Evolutionary conservation across 2,329 filamentous ascomycete species (phyloP).

Genomic region (Pseudogymnoascus sp.): DNA sequence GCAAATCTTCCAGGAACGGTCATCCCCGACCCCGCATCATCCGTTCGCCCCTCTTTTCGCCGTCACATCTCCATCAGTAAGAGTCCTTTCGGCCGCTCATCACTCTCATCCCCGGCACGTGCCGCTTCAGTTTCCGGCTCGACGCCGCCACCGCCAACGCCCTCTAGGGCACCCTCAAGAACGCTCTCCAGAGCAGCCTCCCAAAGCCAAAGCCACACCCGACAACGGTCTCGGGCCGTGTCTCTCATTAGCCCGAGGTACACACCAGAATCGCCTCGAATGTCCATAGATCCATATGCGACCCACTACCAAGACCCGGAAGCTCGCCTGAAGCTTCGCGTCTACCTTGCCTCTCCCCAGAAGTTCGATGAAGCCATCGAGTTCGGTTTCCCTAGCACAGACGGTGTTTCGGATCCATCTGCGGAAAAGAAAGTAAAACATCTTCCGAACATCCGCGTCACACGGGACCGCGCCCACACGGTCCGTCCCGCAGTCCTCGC

Average conservation of each 20-base stretch:
- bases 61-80: slow-evolving; percentile 67
- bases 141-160: slow-evolving; percentile 26
- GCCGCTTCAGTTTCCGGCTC: slow-evolving; percentile 21
- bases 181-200: neutral
- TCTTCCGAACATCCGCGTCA: slow-evolving; percentile 19
- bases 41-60: slow-evolving; percentile 55
- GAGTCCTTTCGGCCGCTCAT: slow-evolving; percentile 53
- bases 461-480: slow-evolving; percentile 13
- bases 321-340: slow-evolving; percentile 75
- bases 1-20: slow-evolving; percentile 51
- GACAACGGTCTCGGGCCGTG: slow-evolving; percentile 48
- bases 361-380: slow-evolving; percentile 95
- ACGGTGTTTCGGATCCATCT: slow-evolving; percentile 31
- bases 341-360: slow-evolving; percentile 80
- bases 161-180: slow-evolving; percentile 11
- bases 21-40: slow-evolving; percentile 38
- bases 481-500: slow-evolving; percentile 9
- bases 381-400: slow-evolving; percentile 76
- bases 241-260: slow-evolving; percentile 47
- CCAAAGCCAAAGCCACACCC: slow-evolving; percentile 16
- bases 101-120: slow-evolving; percentile 37
- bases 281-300: slow-evolving; percentile 62
- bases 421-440: slow-evolving; percentile 29
- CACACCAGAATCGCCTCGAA: slow-evolving; percentile 37
- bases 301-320: slow-evolving; percentile 88